Percentiles rank a stretch among this genome's conserved stretches.
These are phyloP conservation scores for Hanseniaspora vineae DNA, from an alignment of 805 yeast species.

Conservation along the genomic window DNA sequence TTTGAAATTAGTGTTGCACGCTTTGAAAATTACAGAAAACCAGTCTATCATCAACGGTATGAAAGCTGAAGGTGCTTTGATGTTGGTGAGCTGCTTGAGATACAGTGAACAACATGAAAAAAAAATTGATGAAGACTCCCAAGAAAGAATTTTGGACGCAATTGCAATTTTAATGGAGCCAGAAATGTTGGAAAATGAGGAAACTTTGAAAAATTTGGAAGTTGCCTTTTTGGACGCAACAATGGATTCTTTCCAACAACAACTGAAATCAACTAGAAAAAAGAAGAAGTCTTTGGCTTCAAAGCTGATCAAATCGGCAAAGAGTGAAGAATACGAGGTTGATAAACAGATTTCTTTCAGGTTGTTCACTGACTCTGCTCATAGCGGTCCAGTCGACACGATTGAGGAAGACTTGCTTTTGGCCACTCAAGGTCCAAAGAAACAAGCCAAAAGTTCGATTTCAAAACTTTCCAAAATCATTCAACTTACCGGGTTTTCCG, in stretches of 20 bases:
- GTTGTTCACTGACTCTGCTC: conserved; percentile 43
- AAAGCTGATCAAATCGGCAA: conserved; percentile 21
- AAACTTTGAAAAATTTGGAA: conserved; percentile 34
- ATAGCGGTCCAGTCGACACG: conserved; percentile 27
- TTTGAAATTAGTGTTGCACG: conserved; percentile 74
- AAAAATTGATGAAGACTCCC: conserved; percentile 88
- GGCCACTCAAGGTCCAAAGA: conserved; percentile 32
- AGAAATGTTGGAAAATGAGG: conserved; percentile 37
- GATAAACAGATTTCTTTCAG: conserved; percentile 73
- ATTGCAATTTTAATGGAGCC: conserved; percentile 49
- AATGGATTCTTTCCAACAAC: conserved; percentile 65
- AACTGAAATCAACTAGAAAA: conserved; percentile 47
- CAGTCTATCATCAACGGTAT: conserved; percentile 61
- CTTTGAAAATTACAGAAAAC: conserved; percentile 42
- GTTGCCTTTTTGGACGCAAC: conserved; percentile 79
- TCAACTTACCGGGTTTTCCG: conserved; percentile 95
- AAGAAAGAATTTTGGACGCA: conserved; percentile 87
- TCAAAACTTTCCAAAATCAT: conserved; percentile 80
- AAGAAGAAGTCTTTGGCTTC: neutral
- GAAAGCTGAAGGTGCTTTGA: conserved; percentile 88
- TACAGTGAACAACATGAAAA: conserved; percentile 62
- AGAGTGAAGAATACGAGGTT: conserved; percentile 50
- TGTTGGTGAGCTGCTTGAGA: conserved; percentile 82
- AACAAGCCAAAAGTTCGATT: conserved; percentile 44
- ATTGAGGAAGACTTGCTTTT: conserved; percentile 47